phyloP scores from a whole-genome alignment of 208 protist genomes.

The Naegleria gruberi region DNA sequence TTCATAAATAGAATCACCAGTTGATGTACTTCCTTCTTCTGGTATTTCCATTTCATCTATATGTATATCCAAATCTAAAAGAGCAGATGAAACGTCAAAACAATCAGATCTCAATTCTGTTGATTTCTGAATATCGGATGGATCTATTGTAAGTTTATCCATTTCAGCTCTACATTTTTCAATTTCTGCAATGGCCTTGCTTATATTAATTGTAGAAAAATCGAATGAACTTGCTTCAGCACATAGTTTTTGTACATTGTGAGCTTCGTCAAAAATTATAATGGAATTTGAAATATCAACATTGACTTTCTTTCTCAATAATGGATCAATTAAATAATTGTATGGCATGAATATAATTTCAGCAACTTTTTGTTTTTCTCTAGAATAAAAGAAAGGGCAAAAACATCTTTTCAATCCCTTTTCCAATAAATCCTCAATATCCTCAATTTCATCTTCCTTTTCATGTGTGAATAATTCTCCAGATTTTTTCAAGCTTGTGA shows the following conservation, averaged over 20 bases:
- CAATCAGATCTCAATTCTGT: background rate
- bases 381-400: slow-evolving; percentile 87
- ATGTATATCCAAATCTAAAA: background rate
- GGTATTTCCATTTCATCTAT: background rate
- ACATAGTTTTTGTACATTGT: slow-evolving; percentile 66
- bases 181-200: slow-evolving; percentile 39
- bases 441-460: slow-evolving; percentile 44
- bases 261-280: slow-evolving; percentile 89
- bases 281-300: slow-evolving; percentile 64
- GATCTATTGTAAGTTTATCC: background rate
- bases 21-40: background rate
- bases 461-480: slow-evolving; percentile 59
- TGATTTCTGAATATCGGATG: background rate
- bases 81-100: background rate
- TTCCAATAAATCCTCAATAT: slow-evolving; percentile 81
- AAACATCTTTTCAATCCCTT: slow-evolving; percentile 50
- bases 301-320: slow-evolving; percentile 69
- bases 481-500: slow-evolving; percentile 58
- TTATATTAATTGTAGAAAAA: slow-evolving; percentile 35
- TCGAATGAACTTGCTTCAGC: slow-evolving; percentile 46
- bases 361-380: slow-evolving; percentile 59
- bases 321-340: slow-evolving; percentile 90
- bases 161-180: background rate
- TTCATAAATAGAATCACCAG: background rate
- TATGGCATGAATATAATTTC: slow-evolving; percentile 92